phyloP scores from a whole-genome alignment of 2,329 filamentous ascomycete genomes.

The Sporothrix curviconia region DNA sequence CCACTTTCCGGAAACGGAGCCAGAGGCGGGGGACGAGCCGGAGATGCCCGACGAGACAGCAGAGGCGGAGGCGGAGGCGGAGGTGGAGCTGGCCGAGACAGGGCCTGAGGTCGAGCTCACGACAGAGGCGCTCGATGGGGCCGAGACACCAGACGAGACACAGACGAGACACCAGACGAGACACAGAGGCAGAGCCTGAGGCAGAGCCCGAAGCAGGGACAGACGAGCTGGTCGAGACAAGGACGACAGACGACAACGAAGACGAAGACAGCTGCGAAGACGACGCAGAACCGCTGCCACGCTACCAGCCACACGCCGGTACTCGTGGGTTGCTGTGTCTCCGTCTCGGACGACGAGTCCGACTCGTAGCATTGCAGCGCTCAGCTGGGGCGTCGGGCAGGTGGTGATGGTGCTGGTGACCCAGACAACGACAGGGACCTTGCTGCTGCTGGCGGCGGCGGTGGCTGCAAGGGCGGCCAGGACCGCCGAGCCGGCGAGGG shows the following conservation, averaged over 20 bases:
- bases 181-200: not conserved
- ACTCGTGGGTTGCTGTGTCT: not conserved
- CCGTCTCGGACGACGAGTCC: too few relatives aligned
- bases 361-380: constrained; percentile 2
- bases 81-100: not conserved
- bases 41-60: too few relatives aligned
- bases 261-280: not conserved
- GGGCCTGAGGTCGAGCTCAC: not conserved
- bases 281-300: not conserved
- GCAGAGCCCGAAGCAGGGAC: not conserved
- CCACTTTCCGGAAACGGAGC: not conserved
- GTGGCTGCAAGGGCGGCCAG: not conserved
- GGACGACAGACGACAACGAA: not conserved
- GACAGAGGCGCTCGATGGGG: not conserved
- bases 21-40: not conserved
- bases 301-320: not conserved
- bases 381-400: constrained; percentile 4
- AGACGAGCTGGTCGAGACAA: not conserved
- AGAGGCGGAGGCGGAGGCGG: not conserved
- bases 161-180: not conserved
- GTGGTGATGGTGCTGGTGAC: constrained; percentile 12
- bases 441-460: not conserved
- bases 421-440: constrained; percentile 6
- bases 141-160: not conserved
- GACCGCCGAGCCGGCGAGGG: too few relatives aligned